Percentiles rank a stretch among this genome's conserved stretches.
phyloP scores from a whole-genome alignment of 2,329 filamentous ascomycete species.

The Penicillium sclerotiorum region DNA sequence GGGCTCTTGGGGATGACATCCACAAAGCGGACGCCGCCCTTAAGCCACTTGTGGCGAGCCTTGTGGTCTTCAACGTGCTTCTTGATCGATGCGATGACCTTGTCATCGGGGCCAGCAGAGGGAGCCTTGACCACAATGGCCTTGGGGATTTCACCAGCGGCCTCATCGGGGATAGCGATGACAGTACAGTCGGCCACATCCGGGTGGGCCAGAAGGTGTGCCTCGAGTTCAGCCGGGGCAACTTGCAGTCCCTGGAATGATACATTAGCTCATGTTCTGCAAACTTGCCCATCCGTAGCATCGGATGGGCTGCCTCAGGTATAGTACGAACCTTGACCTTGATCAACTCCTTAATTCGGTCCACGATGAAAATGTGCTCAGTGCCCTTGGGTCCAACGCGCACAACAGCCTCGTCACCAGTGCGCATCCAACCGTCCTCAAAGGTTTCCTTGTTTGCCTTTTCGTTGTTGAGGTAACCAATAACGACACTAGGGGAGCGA shows the following conservation, averaged over 20 bases:
- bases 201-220: conserved; percentile 73
- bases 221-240: conserved; percentile 79
- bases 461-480: conserved; percentile 86
- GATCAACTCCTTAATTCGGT: conserved; percentile 78
- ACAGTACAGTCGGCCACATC: conserved; percentile 78
- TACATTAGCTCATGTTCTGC: too few relatives aligned
- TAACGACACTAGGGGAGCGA: conserved; percentile 72
- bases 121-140: conserved; percentile 64
- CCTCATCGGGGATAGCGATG: conserved; percentile 69
- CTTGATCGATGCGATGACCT: conserved; percentile 54
- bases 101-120: conserved; percentile 53
- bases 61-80: conserved; percentile 65
- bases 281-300: too few relatives aligned
- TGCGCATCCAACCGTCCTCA: conserved; percentile 76
- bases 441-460: conserved; percentile 83
- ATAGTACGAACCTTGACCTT: conserved; percentile 67
- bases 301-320: too few relatives aligned
- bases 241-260: conserved; percentile 83
- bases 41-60: conserved; percentile 64
- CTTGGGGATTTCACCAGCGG: conserved; percentile 65
- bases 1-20: conserved; percentile 63
- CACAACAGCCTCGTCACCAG: conserved; percentile 81
- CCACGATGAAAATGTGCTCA: conserved; percentile 83
- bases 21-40: conserved; percentile 61
- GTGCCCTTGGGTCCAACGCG: conserved; percentile 64